Conservation (phyloP, 2,329 filamentous ascomycete genomes). For the Aspergillus fijiensis region DNA sequence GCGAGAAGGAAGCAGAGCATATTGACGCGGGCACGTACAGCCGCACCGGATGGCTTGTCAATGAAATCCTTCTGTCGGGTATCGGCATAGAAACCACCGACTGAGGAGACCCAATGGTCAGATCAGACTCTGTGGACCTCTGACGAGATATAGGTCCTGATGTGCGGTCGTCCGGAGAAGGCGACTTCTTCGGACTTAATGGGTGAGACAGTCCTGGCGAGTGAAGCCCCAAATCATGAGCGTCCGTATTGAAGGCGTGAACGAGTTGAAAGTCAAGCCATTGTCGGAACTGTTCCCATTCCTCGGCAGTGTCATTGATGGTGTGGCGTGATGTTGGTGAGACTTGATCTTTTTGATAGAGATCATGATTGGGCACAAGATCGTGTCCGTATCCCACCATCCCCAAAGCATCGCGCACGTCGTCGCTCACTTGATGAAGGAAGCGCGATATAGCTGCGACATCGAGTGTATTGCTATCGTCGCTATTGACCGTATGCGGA, state of each 20-base stretch:
- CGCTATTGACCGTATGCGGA: neutral
- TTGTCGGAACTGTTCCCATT: constrained; percentile 16
- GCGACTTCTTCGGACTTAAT: neutral
- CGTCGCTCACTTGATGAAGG: constrained; percentile 12
- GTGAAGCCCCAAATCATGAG: neutral
- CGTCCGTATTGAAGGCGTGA: constrained; percentile 2
- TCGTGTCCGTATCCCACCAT: constrained; percentile 11
- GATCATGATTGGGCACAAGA: constrained; percentile 8
- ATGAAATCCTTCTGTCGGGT: neutral
- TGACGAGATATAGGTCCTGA: neutral
- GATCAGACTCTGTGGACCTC: neutral
- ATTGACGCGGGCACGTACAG: neutral
- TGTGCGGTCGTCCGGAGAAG: neutral
- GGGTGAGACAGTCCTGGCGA: neutral
- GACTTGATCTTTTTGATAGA: neutral
- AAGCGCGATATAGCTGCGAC: constrained; percentile 10
- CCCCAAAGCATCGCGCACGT: constrained; percentile 10
- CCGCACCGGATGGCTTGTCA: neutral
- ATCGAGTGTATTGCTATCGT: neutral
- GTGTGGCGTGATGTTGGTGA: neutral
- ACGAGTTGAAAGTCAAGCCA: constrained; percentile 16
- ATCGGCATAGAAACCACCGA: neutral
- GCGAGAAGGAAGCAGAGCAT: neutral
- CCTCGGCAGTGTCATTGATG: constrained; percentile 9
- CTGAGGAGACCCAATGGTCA: neutral